A percentile compares a stretch with the other conserved stretches of the same genome.
These are phyloP conservation scores for Talaromyces trachyspermus DNA, from an alignment of 495 filamentous ascomycete genomes.

Conservation along the genomic window DNA sequence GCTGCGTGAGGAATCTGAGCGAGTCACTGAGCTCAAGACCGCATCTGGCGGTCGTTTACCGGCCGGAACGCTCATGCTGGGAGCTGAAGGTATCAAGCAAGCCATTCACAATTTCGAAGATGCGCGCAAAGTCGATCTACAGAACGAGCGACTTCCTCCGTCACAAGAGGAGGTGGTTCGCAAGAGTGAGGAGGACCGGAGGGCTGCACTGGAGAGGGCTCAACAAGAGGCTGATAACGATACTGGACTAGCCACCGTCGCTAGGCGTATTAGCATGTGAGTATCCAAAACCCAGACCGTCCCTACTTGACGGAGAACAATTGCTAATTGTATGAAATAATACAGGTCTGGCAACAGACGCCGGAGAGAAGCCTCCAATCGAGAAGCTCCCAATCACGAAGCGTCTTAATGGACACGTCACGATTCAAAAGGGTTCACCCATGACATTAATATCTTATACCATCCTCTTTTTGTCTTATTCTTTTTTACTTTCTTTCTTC, in stretches of 20 bases:
- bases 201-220: constrained; percentile 77
- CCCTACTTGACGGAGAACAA: not conserved
- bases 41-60: constrained; percentile 89
- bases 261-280: constrained; percentile 93
- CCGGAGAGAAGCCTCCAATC: constrained; percentile 13
- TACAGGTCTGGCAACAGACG: constrained; percentile 34
- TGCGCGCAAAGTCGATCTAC: constrained; percentile 93
- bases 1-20: constrained; percentile 91
- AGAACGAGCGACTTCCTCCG: constrained; percentile 91
- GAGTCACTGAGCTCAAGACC: constrained; percentile 95
- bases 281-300: constrained; percentile 20
- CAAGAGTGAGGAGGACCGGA: constrained; percentile 69
- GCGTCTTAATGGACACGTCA: not conserved
- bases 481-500: not conserved
- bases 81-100: constrained; percentile 96
- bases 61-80: constrained; percentile 93
- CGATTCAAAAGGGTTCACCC: constrained; percentile 2
- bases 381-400: constrained; percentile 4
- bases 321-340: not conserved
- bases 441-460: not conserved
- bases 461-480: not conserved
- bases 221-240: constrained; percentile 86
- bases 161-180: constrained; percentile 83
- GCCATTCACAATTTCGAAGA: constrained; percentile 98
- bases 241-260: constrained; percentile 71